Conservation (phyloP, 1,284 basidiomycete species). For the Puccinia novopanici region DNA sequence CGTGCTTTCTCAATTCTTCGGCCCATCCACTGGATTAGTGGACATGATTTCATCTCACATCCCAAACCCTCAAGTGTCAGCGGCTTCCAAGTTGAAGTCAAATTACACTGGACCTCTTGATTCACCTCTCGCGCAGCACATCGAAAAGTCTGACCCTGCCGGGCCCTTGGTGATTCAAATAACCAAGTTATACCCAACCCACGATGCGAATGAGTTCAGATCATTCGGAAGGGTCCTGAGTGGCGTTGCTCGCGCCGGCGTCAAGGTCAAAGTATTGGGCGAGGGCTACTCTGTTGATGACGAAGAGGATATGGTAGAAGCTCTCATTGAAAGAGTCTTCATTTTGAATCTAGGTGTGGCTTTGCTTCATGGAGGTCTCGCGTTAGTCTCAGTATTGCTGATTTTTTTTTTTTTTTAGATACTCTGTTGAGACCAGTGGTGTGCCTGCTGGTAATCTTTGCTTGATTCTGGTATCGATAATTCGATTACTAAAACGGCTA, state of each 20-base stretch:
- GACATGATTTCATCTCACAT: conserved; percentile 89
- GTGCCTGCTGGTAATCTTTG: conserved; percentile 90
- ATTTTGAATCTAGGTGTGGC: conserved; percentile 77
- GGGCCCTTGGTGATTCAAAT: conserved; percentile 91
- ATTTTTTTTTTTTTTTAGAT: conserved; percentile 63
- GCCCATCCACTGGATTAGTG: conserved; percentile 76
- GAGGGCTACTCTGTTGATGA: conserved; percentile 96
- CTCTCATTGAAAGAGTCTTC: conserved; percentile 83
- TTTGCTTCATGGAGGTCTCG: conserved; percentile 52
- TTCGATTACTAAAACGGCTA: conserved; percentile 93
- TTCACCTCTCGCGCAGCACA: conserved; percentile 72
- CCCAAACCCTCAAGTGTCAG: conserved; percentile 75
- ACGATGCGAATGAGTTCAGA: conserved; percentile 91
- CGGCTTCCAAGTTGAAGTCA: conserved; percentile 73
- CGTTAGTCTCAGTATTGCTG: not conserved
- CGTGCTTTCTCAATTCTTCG: conserved; percentile 93
- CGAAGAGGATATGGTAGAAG: conserved; percentile 94
- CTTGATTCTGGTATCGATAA: conserved; percentile 89
- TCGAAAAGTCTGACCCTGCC: conserved; percentile 78
- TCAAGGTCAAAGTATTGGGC: conserved; percentile 89
- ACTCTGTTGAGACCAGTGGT: conserved; percentile 83
- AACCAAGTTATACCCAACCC: conserved; percentile 90
- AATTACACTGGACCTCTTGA: conserved; percentile 84
- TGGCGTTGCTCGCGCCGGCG: conserved; percentile 80
- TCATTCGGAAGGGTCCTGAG: conserved; percentile 93